Conservation (phyloP, 768 basidiomycete species). For the Leccinum boreale region DNA sequence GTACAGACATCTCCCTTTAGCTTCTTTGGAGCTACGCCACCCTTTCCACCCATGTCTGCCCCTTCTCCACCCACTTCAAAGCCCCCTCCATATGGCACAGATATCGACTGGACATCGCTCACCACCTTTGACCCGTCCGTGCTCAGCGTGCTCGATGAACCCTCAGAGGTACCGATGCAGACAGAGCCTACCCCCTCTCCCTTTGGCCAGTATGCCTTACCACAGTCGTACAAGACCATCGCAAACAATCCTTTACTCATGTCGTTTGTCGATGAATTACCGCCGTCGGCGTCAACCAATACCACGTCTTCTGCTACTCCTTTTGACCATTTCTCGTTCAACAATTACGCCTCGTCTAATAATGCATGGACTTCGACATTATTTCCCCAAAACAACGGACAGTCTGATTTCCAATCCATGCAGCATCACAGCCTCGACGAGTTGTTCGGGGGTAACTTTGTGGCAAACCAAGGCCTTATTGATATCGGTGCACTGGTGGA, state of each 20-base stretch:
- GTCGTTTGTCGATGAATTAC: constrained; percentile 65
- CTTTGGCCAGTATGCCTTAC: constrained; percentile 49
- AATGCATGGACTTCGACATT: constrained; percentile 22
- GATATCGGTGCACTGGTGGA: constrained; percentile 37
- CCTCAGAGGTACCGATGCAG: constrained; percentile 53
- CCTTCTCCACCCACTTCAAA: constrained; percentile 33
- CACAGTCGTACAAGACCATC: constrained; percentile 65
- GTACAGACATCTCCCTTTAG: constrained; percentile 21
- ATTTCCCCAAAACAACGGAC: constrained; percentile 18
- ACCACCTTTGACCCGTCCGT: constrained; percentile 69
- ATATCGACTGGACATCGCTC: constrained; percentile 61
- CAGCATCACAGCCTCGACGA: constrained; percentile 38
- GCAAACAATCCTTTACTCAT: constrained; percentile 83
- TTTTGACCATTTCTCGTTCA: constrained; percentile 45
- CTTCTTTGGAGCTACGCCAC: constrained; percentile 25
- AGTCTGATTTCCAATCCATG: constrained; percentile 24
- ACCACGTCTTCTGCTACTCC: constrained; percentile 17
- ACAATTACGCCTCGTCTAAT: constrained; percentile 36
- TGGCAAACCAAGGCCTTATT: constrained; percentile 29
- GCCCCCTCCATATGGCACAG: constrained; percentile 18
- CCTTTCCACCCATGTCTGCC: constrained; percentile 21
- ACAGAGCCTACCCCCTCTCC: constrained; percentile 49
- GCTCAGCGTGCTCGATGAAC: constrained; percentile 63
- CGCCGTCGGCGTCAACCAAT: constrained; percentile 24
- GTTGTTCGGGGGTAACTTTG: constrained; percentile 41